Evolutionary conservation across 164 flowering plant species (phyloP), one percentile per base, ranked within the genome.

Genomic region (Dillenia turbinata): DNA sequence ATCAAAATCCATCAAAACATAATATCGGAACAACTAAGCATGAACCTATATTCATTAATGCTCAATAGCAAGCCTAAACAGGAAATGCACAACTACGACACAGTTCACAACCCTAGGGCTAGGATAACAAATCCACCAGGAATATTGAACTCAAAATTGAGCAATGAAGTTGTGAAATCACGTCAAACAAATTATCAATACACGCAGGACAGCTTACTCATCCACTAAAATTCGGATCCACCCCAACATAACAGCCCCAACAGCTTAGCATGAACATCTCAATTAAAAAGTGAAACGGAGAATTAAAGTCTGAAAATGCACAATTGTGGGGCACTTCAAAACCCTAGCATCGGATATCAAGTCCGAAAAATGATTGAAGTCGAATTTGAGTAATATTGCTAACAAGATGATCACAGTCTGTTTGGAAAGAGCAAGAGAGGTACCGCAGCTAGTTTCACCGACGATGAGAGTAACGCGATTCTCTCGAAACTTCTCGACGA

Each of bases 391-490:
- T 19, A 8, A 44, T 47, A 9, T 22, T 22, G 15, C 10, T 1
- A 14, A 47, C 5, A 26, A 26, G 12, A 22, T 14, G 52, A 47
- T 48, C 2, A 24, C 13, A 14, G 11, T 12, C 50, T 16, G 43
- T 49, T 1, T 2, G 12, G 7, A 44, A 1, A 58, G 5, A 14
- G 13, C 10, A 16, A 63, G 10, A 8, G 19, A 58, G 49, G 46
- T 83, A 93, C 98, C 98, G 76, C 98, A 90, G 26, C 98, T 97
- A 54, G 98, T 82, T 52, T 93, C 98, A 15, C 98, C 98, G 66
- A 93, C 83, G 69, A 93, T 93, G 54, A 93, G 76, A 19, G 97
- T 90, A 44, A 93, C 96, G 58, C 98, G 96, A 83, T 90, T 93
- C 51, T 78, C 82, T 44, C 60, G 61, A 54, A 93, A 75, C 72